Percentiles rank a stretch among this genome's conserved stretches.
Conservation (phyloP, 148 eudicot species). For the Bassia scoparia region DNA sequence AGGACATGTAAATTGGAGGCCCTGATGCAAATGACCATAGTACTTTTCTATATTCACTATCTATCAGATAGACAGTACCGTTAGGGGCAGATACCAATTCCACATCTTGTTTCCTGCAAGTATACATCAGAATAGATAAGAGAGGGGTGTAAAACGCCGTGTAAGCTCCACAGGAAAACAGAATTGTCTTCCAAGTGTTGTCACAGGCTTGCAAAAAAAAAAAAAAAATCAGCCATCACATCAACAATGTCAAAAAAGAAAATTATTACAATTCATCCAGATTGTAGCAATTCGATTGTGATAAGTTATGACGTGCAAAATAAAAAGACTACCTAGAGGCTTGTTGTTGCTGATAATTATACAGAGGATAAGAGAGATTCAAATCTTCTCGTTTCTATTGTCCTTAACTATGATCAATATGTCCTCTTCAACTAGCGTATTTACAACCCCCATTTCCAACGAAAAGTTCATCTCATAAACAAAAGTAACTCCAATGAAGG, state of each 20-base stretch:
- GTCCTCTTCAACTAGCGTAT: neutral
- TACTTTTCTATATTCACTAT: constrained; percentile 54
- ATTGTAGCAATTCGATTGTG: neutral
- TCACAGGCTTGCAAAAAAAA: too few species aligned
- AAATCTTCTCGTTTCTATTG: neutral
- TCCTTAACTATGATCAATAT: neutral
- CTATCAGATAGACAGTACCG: constrained; percentile 70
- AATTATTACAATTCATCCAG: too few species aligned
- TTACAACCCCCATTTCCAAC: neutral
- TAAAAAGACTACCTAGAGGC: neutral
- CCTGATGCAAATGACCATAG: constrained; percentile 90
- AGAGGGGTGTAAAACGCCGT: neutral
- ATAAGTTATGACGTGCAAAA: too few species aligned
- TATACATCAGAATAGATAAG: neutral
- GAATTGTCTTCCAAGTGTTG: neutral
- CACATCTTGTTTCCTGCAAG: constrained; percentile 47
- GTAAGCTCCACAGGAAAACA: too few species aligned
- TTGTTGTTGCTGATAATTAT: neutral
- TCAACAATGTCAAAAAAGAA: neutral
- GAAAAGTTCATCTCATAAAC: neutral
- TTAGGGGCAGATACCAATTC: constrained; percentile 76
- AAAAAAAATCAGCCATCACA: neutral
- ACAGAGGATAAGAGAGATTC: too few species aligned
- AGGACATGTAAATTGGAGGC: constrained; percentile 66
- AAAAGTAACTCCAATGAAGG: neutral